Percentiles rank a stretch among this genome's conserved stretches.
These are phyloP conservation scores for Serpula lacrymans DNA, from an alignment of 768 basidiomycete genomes.

Conservation along the genomic window DNA sequence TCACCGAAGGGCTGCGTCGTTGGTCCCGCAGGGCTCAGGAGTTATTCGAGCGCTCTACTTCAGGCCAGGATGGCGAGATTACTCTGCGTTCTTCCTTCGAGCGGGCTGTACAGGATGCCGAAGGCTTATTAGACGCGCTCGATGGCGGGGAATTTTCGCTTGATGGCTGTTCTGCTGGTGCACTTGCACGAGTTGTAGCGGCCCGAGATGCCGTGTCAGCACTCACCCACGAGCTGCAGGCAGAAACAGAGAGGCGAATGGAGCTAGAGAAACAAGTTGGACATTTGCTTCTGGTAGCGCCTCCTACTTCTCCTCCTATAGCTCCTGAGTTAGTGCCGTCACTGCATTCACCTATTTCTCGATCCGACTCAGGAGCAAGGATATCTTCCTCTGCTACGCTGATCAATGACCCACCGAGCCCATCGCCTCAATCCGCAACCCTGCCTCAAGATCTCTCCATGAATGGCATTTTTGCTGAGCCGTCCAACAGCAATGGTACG, in stretches of 20 bases:
- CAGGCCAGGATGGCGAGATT: constrained; percentile 1
- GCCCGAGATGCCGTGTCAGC: constrained; percentile 48
- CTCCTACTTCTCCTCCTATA: too few species aligned
- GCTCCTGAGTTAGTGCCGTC: too few species aligned
- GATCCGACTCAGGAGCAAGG: too few species aligned
- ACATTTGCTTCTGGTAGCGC: too few species aligned
- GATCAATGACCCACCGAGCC: background rate
- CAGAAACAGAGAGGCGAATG: constrained; percentile 51
- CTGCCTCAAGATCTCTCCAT: background rate
- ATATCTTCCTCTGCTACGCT: background rate
- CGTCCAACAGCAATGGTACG: too few species aligned
- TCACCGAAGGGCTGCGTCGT: constrained; percentile 50
- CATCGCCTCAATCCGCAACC: background rate
- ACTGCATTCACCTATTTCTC: too few species aligned
- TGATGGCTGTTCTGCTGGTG: constrained; percentile 32
- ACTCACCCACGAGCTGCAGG: constrained; percentile 55
- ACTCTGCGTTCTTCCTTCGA: constrained; percentile 22
- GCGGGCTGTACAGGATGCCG: constrained; percentile 31
- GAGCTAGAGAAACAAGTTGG: too few species aligned
- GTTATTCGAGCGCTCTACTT: constrained; percentile 18
- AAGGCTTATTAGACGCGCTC: constrained; percentile 29
- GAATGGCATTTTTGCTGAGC: too few species aligned
- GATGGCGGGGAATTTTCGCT: constrained; percentile 24
- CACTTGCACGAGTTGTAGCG: constrained; percentile 48
- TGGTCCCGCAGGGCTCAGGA: constrained; percentile 57